Evolutionary conservation across 78 protist genomes (phyloP).

Genomic region (Dictyostelium firmibasis): DNA sequence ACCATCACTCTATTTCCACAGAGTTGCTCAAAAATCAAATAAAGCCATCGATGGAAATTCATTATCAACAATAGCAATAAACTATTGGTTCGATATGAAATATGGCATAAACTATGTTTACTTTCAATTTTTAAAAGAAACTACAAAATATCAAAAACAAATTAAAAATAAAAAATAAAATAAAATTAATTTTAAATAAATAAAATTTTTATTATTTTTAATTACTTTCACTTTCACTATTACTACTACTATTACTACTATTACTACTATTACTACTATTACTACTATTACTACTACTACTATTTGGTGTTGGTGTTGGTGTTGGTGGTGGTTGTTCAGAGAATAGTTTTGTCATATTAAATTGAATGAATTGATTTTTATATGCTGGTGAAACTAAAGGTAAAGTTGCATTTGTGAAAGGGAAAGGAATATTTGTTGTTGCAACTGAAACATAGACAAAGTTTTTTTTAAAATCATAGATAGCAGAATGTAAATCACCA

Average conservation of each 20-base stretch:
- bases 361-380: slow-evolving; percentile 49
- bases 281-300: background rate
- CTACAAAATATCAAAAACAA: background rate
- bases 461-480: slow-evolving; percentile 24
- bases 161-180: background rate
- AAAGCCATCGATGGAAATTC: background rate
- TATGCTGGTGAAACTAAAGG: slow-evolving; percentile 15
- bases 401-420: background rate
- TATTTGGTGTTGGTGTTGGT: background rate
- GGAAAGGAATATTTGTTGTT: slow-evolving; percentile 3
- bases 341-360: slow-evolving; percentile 40
- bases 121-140: slow-evolving; percentile 48
- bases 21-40: slow-evolving; percentile 46
- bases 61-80: slow-evolving; percentile 70
- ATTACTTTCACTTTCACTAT: background rate
- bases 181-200: background rate
- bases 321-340: background rate
- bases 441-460: slow-evolving; percentile 38
- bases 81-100: slow-evolving; percentile 82
- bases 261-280: background rate
- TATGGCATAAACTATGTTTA: slow-evolving; percentile 64
- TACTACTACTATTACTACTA: background rate
- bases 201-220: background rate
- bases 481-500: slow-evolving; percentile 55
- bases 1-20: slow-evolving; percentile 75